Evolutionary conservation across 768 basidiomycete genomes (phyloP).

Genomic region (Cystoderma amianthinum): DNA sequence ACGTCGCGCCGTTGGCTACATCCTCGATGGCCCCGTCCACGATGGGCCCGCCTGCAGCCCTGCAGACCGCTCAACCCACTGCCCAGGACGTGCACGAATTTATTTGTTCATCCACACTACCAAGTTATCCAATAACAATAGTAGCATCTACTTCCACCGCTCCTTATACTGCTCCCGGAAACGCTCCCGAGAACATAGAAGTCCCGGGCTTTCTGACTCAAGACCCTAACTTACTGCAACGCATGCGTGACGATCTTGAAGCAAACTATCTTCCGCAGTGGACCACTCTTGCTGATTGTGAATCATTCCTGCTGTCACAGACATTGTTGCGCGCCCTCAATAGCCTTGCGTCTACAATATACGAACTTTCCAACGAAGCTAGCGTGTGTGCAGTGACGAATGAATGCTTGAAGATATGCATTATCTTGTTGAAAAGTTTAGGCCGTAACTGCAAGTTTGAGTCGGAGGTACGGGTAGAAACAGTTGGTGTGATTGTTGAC

Average conservation of each 20-base stretch:
- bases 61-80: too few relatives aligned
- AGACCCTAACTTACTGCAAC: constrained; percentile 2
- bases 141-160: too few relatives aligned
- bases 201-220: too few relatives aligned
- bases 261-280: constrained; percentile 11
- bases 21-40: too few relatives aligned
- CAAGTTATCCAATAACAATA: too few relatives aligned
- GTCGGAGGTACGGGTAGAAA: background rate
- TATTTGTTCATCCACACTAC: too few relatives aligned
- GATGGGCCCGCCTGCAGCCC: too few relatives aligned
- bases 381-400: background rate
- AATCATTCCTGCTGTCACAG: background rate
- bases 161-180: constrained; percentile 1
- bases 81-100: too few relatives aligned
- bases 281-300: constrained; percentile 4
- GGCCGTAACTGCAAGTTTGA: background rate
- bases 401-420: background rate
- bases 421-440: background rate
- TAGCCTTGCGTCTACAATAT: background rate
- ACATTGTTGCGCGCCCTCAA: background rate
- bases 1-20: too few relatives aligned
- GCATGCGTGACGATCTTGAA: constrained; percentile 5
- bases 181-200: too few relatives aligned
- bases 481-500: background rate
- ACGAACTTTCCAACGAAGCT: background rate